Evolutionary conservation across 805 yeast genomes (phyloP).

Genomic region (Barnettozyma pratensis): DNA sequence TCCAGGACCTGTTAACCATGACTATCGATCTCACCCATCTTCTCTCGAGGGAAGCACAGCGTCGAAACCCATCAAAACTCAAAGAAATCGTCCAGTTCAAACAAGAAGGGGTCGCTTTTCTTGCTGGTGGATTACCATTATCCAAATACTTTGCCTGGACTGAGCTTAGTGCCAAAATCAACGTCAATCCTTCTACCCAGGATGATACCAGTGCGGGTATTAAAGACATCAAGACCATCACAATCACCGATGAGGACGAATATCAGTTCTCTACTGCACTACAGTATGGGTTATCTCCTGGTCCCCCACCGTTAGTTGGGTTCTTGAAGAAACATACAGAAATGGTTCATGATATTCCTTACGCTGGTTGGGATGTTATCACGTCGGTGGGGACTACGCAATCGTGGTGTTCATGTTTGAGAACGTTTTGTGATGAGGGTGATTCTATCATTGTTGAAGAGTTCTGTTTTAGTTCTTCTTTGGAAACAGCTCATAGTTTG

Average conservation of each 20-base stretch:
- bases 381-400: constrained; percentile 82
- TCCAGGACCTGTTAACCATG: no score
- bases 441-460: constrained; percentile 80
- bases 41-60: constrained; percentile 67
- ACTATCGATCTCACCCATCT: constrained; percentile 55
- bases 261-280: constrained; percentile 74
- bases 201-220: constrained; percentile 37
- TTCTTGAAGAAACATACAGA: constrained; percentile 76
- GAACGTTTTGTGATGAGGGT: constrained; percentile 72
- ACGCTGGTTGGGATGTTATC: constrained; percentile 68
- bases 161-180: constrained; percentile 45
- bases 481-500: constrained; percentile 72
- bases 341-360: constrained; percentile 37
- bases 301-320: constrained; percentile 61
- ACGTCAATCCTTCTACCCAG: constrained; percentile 70
- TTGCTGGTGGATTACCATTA: constrained; percentile 91
- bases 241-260: constrained; percentile 30
- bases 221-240: neutral
- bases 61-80: constrained; percentile 70
- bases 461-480: constrained; percentile 78
- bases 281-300: constrained; percentile 85
- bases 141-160: constrained; percentile 87
- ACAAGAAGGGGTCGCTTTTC: constrained; percentile 67
- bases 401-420: constrained; percentile 74
- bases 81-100: constrained; percentile 73